A percentile compares a stretch with the other conserved stretches of the same genome.
Evolutionary conservation across 371 early-diverging fungal genomes (phyloP).

Genomic region (Apophysomyces ossiformis): DNA sequence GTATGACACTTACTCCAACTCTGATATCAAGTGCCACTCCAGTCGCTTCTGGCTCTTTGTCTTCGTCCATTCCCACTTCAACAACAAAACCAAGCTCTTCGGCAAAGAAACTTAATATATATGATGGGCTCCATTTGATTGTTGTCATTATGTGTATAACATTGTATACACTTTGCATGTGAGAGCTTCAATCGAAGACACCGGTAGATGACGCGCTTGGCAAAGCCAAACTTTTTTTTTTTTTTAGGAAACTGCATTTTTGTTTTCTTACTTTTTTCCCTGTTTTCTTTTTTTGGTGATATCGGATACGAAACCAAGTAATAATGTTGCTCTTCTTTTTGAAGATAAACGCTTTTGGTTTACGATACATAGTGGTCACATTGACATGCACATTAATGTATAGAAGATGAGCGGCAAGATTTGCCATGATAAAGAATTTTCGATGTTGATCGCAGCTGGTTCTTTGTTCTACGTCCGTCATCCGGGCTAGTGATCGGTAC

Average conservation of each 20-base stretch:
- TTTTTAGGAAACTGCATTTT: background rate
- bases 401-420: too few relatives aligned
- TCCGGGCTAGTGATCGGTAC: background rate
- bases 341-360: background rate
- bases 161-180: background rate
- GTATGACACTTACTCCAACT: background rate
- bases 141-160: background rate
- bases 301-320: conserved; percentile 8
- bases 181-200: background rate
- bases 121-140: background rate
- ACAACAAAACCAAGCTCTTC: background rate
- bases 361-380: too few relatives aligned
- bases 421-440: background rate
- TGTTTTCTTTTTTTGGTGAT: conserved; percentile 8
- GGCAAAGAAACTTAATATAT: background rate
- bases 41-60: background rate
- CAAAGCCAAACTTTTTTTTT: conserved; percentile 1
- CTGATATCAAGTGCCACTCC: background rate
- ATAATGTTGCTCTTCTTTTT: background rate
- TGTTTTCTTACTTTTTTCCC: background rate
- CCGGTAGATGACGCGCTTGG: background rate
- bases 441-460: background rate
- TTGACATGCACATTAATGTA: too few relatives aligned
- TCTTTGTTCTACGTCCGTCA: background rate
- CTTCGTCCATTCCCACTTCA: background rate